Evolutionary conservation across 345 rosid genomes (phyloP).

Genomic region (Zanthoxylum bungeanum): DNA sequence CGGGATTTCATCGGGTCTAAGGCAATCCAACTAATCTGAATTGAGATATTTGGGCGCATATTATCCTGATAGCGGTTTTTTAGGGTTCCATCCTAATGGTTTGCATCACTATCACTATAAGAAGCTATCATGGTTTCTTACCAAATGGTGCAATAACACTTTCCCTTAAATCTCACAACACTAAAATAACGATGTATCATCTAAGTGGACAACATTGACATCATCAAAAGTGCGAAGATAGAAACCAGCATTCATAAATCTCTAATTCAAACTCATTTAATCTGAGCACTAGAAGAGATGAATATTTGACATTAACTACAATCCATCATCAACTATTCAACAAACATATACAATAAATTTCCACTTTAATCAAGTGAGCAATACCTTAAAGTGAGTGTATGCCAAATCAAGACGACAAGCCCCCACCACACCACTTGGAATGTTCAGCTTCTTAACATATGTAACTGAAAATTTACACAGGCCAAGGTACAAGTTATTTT

Average conservation of each 20-base stretch:
- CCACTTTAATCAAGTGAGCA: conserved; percentile 11
- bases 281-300: too few species aligned
- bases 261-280: not conserved
- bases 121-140: too few species aligned
- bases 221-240: too few species aligned
- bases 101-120: too few species aligned
- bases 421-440: conserved; percentile 95
- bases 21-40: too few species aligned
- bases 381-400: conserved; percentile 97
- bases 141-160: too few species aligned
- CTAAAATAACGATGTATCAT: not conserved
- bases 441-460: conserved; percentile 79
- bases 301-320: too few species aligned
- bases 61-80: too few species aligned
- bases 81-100: too few species aligned
- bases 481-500: conserved; percentile 13
- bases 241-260: too few species aligned
- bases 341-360: conserved; percentile 6
- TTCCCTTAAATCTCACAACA: not conserved
- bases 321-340: not conserved
- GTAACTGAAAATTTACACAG: conserved; percentile 45
- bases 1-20: too few species aligned
- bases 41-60: too few species aligned
- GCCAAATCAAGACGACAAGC: conserved; percentile 98
- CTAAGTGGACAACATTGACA: not conserved